Base-by-base conservation (phyloP, 371 early-diverging fungal genomes). In the Phascolomyces articulosus region DNA sequence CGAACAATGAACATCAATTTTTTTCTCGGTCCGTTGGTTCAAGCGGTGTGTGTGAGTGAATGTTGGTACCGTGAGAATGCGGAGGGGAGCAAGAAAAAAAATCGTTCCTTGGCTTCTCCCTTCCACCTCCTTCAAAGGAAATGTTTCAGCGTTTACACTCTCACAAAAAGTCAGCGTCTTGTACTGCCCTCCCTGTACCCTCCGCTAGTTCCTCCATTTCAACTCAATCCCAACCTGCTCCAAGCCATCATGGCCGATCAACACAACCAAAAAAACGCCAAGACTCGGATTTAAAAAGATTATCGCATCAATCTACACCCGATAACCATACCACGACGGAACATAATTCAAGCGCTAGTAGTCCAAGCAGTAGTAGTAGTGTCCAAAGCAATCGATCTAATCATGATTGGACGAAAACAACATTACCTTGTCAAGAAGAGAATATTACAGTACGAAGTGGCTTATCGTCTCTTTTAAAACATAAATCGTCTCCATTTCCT, bases 371-470 rank as follows among this genome's bases (percentile, higher is more conserved):
- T 24, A 24, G 51, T 24, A 51, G 51, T 24, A 51, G 51, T 23
- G 23, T 51, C 23, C 51, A 24, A 24, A 51, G 51, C 51, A 51
- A 51, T 51, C 51, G 26, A 24, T 51, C 51, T 10, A 51, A 8
- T 24, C 51, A 51, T n/a, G n/a, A 51, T 24, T 51, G 51, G 51
- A 23, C 51, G 15, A 51, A 51, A 24, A 24, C 51, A 51, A 11
- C 51, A 20, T 51, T 24, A 51, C 51, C 51, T 23, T 20, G 21
- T 11, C 48, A 16, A 26, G 48, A 59, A 29, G 60, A 59, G 24
- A 47, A 59, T 29, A 40, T 41, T 7, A 59, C 60, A 11, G 31
- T 59, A 40, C 41, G 41, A 26, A 59, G 60, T 29, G 60, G 60
- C 0, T 21, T 59, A 27, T 59, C 60, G 10, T 59, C 60, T 0